A percentile compares a stretch with the other conserved stretches of the same genome.
Evolutionary conservation across 768 basidiomycete genomes (phyloP).

Genomic region (Boletus reticulatus): DNA sequence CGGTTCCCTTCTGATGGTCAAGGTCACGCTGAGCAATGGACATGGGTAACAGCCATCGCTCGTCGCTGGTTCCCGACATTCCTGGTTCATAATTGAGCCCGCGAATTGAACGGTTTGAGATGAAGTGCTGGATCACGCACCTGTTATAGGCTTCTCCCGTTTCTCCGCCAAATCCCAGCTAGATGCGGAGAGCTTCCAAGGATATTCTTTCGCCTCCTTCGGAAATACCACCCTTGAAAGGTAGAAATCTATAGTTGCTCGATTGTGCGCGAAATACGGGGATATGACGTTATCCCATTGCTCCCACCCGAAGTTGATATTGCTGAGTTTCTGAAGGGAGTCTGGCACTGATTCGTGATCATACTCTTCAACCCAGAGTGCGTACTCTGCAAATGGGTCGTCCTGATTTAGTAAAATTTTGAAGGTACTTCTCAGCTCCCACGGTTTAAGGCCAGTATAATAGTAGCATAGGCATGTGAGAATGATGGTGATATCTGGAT

Average conservation of each 20-base stretch:
- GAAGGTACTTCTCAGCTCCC: neutral
- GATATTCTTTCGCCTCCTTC: too few species aligned
- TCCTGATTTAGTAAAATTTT: neutral
- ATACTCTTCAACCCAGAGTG: neutral
- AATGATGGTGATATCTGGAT: too few species aligned
- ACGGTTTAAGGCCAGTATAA: neutral
- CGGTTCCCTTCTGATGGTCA: slow-evolving; percentile 31
- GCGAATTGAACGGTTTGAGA: too few species aligned
- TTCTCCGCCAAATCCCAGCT: too few species aligned
- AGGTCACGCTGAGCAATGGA: too few species aligned
- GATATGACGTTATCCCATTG: too few species aligned
- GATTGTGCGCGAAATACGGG: neutral
- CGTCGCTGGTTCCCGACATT: slow-evolving; percentile 41
- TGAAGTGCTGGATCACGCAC: neutral
- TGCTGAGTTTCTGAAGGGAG: neutral
- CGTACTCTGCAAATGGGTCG: neutral
- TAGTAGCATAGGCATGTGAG: too few species aligned
- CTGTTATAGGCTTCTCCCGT: neutral
- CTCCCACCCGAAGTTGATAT: neutral
- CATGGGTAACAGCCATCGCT: slow-evolving; percentile 1
- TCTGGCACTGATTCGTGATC: neutral
- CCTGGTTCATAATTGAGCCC: slow-evolving; percentile 11
- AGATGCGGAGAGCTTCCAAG: too few species aligned
- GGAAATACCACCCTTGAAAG: too few species aligned
- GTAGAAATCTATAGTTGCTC: too few species aligned